Evolutionary conservation across 1,284 basidiomycete genomes (phyloP), one percentile per base, ranked within the genome.

Genomic region (Ceratobasidium sp.): DNA sequence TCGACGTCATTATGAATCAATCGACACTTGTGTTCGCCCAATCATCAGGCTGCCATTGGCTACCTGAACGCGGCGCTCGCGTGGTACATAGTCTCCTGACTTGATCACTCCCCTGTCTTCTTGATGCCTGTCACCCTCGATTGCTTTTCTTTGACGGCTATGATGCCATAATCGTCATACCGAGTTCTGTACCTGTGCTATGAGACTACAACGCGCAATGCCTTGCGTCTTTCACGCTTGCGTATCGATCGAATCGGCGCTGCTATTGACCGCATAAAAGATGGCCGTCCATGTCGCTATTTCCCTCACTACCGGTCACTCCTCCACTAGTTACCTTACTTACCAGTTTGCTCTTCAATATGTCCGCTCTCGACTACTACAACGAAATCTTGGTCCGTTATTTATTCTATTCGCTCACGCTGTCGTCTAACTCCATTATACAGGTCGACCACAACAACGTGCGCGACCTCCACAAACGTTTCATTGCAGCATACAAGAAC

Each of bases 401-500:
- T 56, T 15, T 20, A 34, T 22, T 42, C 25, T 40, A 32, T 34
- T 34, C 27, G 31, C n/a, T 25, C 2, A 6, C 22, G 31, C 5
- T 15, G 29, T 22, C 27, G 25, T 22, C 12, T 25, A 20, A 38
- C 20, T 27, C 31, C 17, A 40, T 40, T 40, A 17, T 13, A 12
- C 53, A 60, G 57, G 42, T 60, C 20, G 57, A 60, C 42, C 57
- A 60, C 31, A 47, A 60, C 32, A 60, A 60, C 29, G 42, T 60
- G 40, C 57, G 57, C 13, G 57, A 60, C 42, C 57, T 60, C 17
- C 57, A 60, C 31, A 27, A 60, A 20, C 57, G 57, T 2, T 60
- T 60, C 57, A 27, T 17, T n/a, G 13, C 7, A 8, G 57, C 57
- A 7, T 47, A 60, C 57, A 17, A 60, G 27, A 47, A n/a, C 27